phyloP scores from a whole-genome alignment of 768 basidiomycete species.

The Mycena albidolilacea region DNA sequence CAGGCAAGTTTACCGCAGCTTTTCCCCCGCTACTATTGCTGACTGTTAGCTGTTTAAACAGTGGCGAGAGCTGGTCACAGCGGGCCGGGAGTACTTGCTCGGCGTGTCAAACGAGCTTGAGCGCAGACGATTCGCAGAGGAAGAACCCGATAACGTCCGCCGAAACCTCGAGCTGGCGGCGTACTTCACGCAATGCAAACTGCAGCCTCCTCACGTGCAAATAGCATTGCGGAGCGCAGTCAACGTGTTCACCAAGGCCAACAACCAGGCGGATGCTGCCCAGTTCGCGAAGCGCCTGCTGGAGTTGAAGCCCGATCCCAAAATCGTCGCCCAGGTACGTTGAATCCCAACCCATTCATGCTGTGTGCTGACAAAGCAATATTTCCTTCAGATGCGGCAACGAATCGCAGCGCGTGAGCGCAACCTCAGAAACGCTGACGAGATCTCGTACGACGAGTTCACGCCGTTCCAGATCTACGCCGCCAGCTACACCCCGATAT shows the following conservation, averaged over 20 bases:
- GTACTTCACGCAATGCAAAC: constrained; percentile 96
- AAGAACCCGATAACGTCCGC: constrained; percentile 86
- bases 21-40: constrained; percentile 19
- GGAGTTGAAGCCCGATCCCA: constrained; percentile 91
- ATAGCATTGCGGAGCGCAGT: constrained; percentile 96
- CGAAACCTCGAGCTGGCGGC: constrained; percentile 95
- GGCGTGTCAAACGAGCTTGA: constrained; percentile 95
- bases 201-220: constrained; percentile 91
- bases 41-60: constrained; percentile 69
- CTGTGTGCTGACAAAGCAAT: not conserved
- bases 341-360: constrained; percentile 6
- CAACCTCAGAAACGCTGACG: constrained; percentile 94
- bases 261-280: constrained; percentile 95
- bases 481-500: constrained; percentile 92
- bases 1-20: constrained; percentile 68
- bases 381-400: constrained; percentile 80
- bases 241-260: constrained; percentile 88
- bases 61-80: constrained; percentile 86
- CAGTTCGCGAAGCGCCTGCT: constrained; percentile 91
- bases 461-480: constrained; percentile 96
- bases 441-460: constrained; percentile 94
- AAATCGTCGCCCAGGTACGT: constrained; percentile 82
- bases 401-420: constrained; percentile 94
- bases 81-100: constrained; percentile 92
- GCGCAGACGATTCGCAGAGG: constrained; percentile 83